Base-by-base conservation (phyloP, 768 basidiomycete genomes). In the Lactifluus subvellereus region DNA sequence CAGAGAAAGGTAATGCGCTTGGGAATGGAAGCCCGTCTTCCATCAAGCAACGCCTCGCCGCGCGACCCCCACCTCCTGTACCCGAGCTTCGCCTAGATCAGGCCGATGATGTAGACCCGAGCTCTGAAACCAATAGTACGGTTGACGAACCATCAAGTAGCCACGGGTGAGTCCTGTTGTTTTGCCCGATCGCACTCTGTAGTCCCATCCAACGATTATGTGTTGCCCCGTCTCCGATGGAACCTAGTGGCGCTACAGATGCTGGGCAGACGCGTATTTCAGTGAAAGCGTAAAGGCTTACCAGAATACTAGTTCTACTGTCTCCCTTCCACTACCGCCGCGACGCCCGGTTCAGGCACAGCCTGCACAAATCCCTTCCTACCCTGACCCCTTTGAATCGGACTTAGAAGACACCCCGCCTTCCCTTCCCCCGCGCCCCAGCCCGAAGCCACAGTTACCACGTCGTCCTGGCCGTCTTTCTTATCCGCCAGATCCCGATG, bases 41-140 rank as follows among this genome's bases (percentile, higher is more conserved):
- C 6, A n/a, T 38, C 33, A 64, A 56, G 47, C 63, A 64, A 32
- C 63, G 63, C 50, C 63, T 64, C 22, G 54, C 49, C 1, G 35
- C 63, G 32, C 54, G 63, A 16, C 48, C 49, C 22, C 63, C 63
- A 6, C 63, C 63, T 18, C 63, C 58, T 22, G 33, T 64, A 37
- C 63, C 63, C 40, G 63, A 60, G n/a, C 27, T 55, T 50, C 63
- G 58, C 18, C 5, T 55, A 18, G 63, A 64, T 43, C 47, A 50
- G 35, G 45, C 37, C 1, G 20, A 27, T 8, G 27, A 30, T 37
- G 14, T 32, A 27, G 58, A 54, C n/a, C 13, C 13, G 10, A 52
- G 16, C 49, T 35, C 53, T 45, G 53, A 50, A 22, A 22, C 10
- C 10, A 47, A 22, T 20, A n/a, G 7, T 42, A 38, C 11, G 13